Conservation (phyloP, 225 moss, liverwort and hornwort genomes). For the Polytrichum commune region DNA sequence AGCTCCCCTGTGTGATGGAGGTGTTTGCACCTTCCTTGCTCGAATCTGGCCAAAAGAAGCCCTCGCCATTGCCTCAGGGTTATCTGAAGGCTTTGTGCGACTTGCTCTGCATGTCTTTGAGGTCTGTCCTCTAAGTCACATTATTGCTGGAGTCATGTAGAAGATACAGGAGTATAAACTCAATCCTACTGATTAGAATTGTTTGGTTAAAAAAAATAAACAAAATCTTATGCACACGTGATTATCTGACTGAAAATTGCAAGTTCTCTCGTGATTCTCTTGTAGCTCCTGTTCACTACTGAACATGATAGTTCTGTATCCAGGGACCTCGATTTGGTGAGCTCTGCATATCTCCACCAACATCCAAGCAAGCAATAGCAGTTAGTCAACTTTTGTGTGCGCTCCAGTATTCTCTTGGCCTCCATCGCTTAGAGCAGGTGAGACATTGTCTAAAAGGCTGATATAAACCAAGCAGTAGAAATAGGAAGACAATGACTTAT, state of each 20-base stretch:
- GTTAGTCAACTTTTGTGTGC: conserved; percentile 23
- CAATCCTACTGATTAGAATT: no score
- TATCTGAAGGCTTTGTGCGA: conserved; percentile 22
- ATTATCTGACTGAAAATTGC: no score
- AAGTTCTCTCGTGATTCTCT: no score
- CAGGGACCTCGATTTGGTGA: conserved; percentile 34
- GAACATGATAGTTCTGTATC: background rate
- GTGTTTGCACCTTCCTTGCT: conserved; percentile 39
- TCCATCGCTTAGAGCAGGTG: conserved; percentile 52
- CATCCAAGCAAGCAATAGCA: conserved; percentile 28
- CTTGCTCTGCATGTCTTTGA: conserved; percentile 40
- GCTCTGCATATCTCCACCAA: conserved; percentile 12
- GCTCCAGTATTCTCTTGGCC: conserved; percentile 41
- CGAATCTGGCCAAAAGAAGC: conserved; percentile 40
- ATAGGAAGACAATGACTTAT: no score
- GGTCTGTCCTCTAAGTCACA: conserved; percentile 9
- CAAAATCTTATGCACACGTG: no score
- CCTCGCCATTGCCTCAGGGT: conserved; percentile 29
- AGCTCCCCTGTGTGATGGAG: conserved; percentile 42
- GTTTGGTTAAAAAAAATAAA: no score
- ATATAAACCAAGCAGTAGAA: no score
- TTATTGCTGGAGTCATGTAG: background rate
- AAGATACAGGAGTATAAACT: no score
- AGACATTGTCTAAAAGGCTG: no score
- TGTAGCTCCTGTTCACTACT: no score